phyloP scores from a whole-genome alignment of 2,329 filamentous ascomycete species.

The Penicillium sp. region DNA sequence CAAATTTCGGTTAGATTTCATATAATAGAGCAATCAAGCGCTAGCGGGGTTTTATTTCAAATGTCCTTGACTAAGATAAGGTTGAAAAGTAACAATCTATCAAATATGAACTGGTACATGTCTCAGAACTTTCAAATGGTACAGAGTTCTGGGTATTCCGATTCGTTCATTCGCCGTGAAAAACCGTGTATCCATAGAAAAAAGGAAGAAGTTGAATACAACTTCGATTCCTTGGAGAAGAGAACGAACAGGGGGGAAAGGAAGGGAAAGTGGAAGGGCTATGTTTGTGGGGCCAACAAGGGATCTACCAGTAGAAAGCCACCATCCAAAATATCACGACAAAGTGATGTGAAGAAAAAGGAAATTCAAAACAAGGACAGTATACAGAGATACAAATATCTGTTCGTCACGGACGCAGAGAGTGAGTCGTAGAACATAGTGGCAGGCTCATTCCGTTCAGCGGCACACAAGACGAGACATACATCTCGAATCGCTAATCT shows the following conservation, averaged over 20 bases:
- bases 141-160: constrained; percentile 15
- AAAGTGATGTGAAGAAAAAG: not conserved
- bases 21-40: constrained; percentile 1
- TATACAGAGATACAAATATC: constrained; percentile 7
- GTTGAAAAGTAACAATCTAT: constrained; percentile 4
- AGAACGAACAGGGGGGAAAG: not conserved
- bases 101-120: constrained; percentile 6
- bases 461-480: constrained; percentile 7
- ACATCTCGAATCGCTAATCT: constrained; percentile 10
- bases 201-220: not conserved
- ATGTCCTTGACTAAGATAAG: not conserved
- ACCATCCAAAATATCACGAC: not conserved
- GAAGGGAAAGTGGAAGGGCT: not conserved
- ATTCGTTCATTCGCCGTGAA: constrained; percentile 11
- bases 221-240: not conserved
- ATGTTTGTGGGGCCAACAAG: not conserved
- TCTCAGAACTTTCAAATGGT: constrained; percentile 1
- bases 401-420: constrained; percentile 24
- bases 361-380: constrained; percentile 1
- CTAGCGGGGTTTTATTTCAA: not conserved
- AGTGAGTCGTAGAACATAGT: constrained; percentile 11
- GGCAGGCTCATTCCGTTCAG: constrained; percentile 19
- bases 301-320: not conserved
- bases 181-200: constrained; percentile 1
- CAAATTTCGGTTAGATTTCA: not conserved